Percentiles rank a stretch among this genome's conserved stretches.
Evolutionary conservation across 441 rosid genomes (phyloP).

Genomic region (Raphanus hybrid): DNA sequence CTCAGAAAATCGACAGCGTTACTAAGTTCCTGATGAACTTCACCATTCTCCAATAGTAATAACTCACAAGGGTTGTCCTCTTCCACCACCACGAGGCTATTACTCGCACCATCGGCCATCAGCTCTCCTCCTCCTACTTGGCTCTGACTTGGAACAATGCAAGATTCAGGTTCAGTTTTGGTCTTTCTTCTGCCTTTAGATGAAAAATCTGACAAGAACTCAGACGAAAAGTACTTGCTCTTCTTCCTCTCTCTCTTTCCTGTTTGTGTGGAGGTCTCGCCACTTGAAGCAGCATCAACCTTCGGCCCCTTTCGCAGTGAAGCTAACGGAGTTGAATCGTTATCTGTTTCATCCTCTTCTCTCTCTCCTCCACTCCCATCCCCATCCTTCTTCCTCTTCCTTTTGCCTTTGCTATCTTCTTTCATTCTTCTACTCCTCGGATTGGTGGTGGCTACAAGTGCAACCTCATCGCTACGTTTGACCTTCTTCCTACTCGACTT

Average conservation of each 20-base stretch:
- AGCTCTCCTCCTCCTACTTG: conserved; percentile 42
- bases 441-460: neutral
- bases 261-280: conserved; percentile 38
- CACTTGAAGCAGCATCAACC: conserved; percentile 27
- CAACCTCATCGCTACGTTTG: conserved; percentile 19
- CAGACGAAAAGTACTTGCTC: conserved; percentile 87
- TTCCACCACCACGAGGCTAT: conserved; percentile 30
- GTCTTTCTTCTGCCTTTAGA: conserved; percentile 44
- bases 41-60: conserved; percentile 37
- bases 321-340: conserved; percentile 32
- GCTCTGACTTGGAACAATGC: conserved; percentile 42
- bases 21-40: conserved; percentile 39
- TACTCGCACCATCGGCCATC: conserved; percentile 40
- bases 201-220: conserved; percentile 55
- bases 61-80: conserved; percentile 42
- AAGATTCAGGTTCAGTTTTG: conserved; percentile 49
- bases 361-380: conserved; percentile 12
- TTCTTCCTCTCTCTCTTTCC: conserved; percentile 77
- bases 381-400: conserved; percentile 34
- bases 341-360: conserved; percentile 28
- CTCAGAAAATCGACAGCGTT: conserved; percentile 44
- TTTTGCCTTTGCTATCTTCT: conserved; percentile 27
- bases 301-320: conserved; percentile 29
- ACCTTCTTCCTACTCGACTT: conserved; percentile 45
- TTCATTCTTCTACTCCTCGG: conserved; percentile 38